Conservation (phyloP, 2,329 filamentous ascomycete species). For the Hypoxylon sp. region DNA sequence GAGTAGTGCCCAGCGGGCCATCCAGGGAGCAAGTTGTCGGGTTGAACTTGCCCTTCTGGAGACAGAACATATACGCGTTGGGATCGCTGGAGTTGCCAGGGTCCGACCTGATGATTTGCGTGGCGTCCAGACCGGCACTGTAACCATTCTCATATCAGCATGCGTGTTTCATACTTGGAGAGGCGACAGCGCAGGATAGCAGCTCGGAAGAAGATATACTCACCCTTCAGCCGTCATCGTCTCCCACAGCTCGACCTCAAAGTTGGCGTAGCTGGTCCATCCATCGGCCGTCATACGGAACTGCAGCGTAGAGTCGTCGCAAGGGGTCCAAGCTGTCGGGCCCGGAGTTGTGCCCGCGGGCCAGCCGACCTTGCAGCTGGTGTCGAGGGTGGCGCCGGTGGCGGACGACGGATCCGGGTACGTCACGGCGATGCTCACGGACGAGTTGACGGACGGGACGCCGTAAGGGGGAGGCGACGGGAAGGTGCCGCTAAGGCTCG, state of each 20-base stretch:
- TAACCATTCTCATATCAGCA: constrained; percentile 19
- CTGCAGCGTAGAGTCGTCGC: constrained; percentile 28
- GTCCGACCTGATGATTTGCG: constrained; percentile 27
- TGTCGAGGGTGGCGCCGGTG: constrained; percentile 27
- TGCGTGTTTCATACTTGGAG: background rate
- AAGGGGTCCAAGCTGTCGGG: constrained; percentile 36
- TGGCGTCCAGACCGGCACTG: constrained; percentile 36
- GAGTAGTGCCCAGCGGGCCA: constrained; percentile 24
- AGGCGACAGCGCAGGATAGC: background rate
- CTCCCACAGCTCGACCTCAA: constrained; percentile 36
- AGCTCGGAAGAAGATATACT: constrained; percentile 12
- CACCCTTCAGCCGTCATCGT: constrained; percentile 31
- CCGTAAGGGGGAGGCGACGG: constrained; percentile 33
- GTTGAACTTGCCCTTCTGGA: constrained; percentile 41
- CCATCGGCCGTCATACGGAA: constrained; percentile 37
- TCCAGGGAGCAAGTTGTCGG: constrained; percentile 36
- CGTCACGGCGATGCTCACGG: constrained; percentile 30
- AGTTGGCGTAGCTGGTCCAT: constrained; percentile 35
- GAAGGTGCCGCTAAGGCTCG: constrained; percentile 34
- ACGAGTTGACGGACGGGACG: constrained; percentile 25
- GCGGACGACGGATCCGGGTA: constrained; percentile 34
- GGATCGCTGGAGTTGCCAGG: constrained; percentile 35
- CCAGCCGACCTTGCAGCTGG: constrained; percentile 38
- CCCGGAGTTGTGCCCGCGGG: constrained; percentile 30
- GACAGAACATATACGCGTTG: constrained; percentile 37